These are phyloP conservation scores for Microdochium paspali DNA, from an alignment of 2,329 filamentous ascomycete species.

Conservation along the genomic window DNA sequence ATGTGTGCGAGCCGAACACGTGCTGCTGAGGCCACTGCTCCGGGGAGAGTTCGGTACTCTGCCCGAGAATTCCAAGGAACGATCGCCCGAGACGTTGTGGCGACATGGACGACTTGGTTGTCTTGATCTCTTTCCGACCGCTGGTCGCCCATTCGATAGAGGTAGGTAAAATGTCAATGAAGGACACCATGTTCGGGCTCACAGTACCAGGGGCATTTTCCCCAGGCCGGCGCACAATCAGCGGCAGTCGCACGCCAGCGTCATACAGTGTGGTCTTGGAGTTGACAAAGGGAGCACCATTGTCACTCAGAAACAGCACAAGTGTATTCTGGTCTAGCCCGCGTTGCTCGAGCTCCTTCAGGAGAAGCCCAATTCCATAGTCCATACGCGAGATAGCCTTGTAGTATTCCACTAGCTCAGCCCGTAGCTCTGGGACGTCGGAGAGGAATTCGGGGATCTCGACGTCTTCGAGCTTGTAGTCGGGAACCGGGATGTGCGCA, in stretches of 20 bases:
- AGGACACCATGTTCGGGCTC: conserved; percentile 35
- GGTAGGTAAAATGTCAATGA: conserved; percentile 34
- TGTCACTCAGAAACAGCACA: conserved; percentile 31
- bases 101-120: conserved; percentile 6
- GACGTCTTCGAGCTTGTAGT: conserved; percentile 22
- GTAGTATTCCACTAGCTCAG: conserved; percentile 32
- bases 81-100: conserved; percentile 21
- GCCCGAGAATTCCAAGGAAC: conserved; percentile 24
- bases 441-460: conserved; percentile 29
- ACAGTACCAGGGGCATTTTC: conserved; percentile 9
- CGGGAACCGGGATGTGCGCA: conserved; percentile 10
- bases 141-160: conserved; percentile 26
- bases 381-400: conserved; percentile 30
- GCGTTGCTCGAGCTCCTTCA: conserved; percentile 19
- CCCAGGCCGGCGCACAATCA: conserved; percentile 27
- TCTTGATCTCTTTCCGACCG: conserved; percentile 4
- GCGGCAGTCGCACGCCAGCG: conserved; percentile 31
- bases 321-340: not conserved
- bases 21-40: conserved; percentile 17
- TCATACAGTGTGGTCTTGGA: conserved; percentile 41
- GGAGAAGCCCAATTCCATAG: conserved; percentile 27
- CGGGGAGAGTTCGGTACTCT: conserved; percentile 4
- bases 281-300: conserved; percentile 39
- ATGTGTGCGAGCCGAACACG: conserved; percentile 40
- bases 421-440: conserved; percentile 27